Evolutionary conservation across 2,329 filamentous ascomycete genomes (phyloP).

Genomic region (Mycosphaerella sp.): DNA sequence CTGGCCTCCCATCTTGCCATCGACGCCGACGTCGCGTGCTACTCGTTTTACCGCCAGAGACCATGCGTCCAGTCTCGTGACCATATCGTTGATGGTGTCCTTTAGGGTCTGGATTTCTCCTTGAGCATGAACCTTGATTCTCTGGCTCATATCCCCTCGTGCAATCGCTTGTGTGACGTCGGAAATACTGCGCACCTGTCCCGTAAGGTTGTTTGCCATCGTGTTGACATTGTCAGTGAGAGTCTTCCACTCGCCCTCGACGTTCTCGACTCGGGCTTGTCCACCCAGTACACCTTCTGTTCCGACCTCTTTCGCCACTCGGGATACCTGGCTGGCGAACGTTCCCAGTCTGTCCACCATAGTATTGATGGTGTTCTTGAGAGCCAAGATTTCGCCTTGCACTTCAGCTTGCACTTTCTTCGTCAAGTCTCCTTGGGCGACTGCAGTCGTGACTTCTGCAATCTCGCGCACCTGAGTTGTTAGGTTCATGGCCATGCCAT

Average conservation of each 20-base stretch:
- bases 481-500: constrained; percentile 49
- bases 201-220: constrained; percentile 58
- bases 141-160: constrained; percentile 90
- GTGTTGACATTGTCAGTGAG: constrained; percentile 62
- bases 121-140: constrained; percentile 90
- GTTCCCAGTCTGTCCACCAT: constrained; percentile 61
- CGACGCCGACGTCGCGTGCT: constrained; percentile 91
- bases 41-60: constrained; percentile 94
- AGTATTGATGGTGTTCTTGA: constrained; percentile 80
- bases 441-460: constrained; percentile 48
- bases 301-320: constrained; percentile 58
- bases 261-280: constrained; percentile 58
- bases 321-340: constrained; percentile 60
- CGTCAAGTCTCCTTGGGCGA: constrained; percentile 47
- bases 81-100: constrained; percentile 98
- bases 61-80: constrained; percentile 89
- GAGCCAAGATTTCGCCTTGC: constrained; percentile 45
- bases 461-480: constrained; percentile 48
- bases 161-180: constrained; percentile 92
- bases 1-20: constrained; percentile 97
- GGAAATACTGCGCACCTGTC: constrained; percentile 79
- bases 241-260: constrained; percentile 62
- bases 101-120: constrained; percentile 92
- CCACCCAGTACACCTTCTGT: constrained; percentile 59
- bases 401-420: constrained; percentile 49